These are phyloP conservation scores for Fragaria nilgerrensis DNA, from an alignment of 306 rosid species.

Conservation along the genomic window DNA sequence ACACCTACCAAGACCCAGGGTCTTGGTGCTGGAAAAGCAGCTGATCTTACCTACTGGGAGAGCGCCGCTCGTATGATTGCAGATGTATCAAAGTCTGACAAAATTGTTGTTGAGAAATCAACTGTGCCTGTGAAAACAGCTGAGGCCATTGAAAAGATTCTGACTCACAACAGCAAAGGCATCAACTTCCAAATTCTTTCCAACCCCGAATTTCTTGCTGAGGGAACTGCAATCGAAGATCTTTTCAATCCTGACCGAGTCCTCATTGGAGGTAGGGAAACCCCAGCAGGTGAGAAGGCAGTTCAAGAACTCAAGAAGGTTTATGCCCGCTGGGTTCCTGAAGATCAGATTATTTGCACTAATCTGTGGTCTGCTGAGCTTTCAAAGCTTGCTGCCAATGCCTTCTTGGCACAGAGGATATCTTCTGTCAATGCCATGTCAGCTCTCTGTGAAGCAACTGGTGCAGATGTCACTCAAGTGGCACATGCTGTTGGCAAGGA, in stretches of 20 bases:
- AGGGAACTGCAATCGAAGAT: constrained; percentile 83
- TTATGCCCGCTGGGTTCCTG: constrained; percentile 86
- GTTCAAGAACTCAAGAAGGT: constrained; percentile 60
- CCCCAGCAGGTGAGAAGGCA: constrained; percentile 80
- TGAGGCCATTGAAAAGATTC: constrained; percentile 88
- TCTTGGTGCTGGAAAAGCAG: constrained; percentile 94
- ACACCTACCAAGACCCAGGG: constrained; percentile 93
- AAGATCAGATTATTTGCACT: constrained; percentile 66
- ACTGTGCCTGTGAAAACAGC: constrained; percentile 96
- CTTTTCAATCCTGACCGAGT: constrained; percentile 70
- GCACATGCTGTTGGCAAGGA: constrained; percentile 81
- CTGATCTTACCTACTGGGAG: constrained; percentile 94
- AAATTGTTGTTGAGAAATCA: constrained; percentile 87
- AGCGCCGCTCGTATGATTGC: constrained; percentile 97
- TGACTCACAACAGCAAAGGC: constrained; percentile 83
- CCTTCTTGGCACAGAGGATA: constrained; percentile 89
- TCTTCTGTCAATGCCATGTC: constrained; percentile 95
- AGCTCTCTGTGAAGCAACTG: constrained; percentile 90
- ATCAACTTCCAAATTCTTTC: constrained; percentile 86
- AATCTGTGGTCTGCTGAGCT: constrained; percentile 96
- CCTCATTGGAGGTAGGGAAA: constrained; percentile 94
- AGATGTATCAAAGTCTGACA: constrained; percentile 79
- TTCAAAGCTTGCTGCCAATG: constrained; percentile 94
- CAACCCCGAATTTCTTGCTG: constrained; percentile 92
- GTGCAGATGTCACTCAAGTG: constrained; percentile 82